These are phyloP conservation scores for Phytophthora parvispora DNA, from an alignment of 352 stramenopile genomes.

Conservation along the genomic window DNA sequence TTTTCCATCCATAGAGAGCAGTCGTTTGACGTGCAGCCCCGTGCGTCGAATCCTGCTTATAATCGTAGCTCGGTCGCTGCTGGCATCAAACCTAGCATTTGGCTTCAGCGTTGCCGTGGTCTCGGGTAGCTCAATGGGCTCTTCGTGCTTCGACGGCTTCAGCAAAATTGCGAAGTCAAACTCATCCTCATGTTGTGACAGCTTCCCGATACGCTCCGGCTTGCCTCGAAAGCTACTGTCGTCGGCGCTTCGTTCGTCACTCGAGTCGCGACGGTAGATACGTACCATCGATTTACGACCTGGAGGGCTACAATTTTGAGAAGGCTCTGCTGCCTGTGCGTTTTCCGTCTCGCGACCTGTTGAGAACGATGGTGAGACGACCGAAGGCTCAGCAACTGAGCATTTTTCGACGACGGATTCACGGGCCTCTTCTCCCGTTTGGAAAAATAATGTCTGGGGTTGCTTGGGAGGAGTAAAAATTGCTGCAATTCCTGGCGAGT, in stretches of 20 bases:
- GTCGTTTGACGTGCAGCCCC: constrained; percentile 75
- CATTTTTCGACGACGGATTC: constrained; percentile 20
- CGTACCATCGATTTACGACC: constrained; percentile 5
- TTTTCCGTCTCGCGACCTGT: constrained; percentile 5
- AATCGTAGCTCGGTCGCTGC: constrained; percentile 45
- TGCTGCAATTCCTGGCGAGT: background rate
- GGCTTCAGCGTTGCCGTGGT: constrained; percentile 20
- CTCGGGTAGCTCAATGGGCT: constrained; percentile 53
- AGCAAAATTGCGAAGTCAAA: constrained; percentile 90
- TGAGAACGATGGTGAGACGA: constrained; percentile 4
- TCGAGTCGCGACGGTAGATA: constrained; percentile 4
- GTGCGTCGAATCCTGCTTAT: constrained; percentile 66
- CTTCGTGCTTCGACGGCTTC: constrained; percentile 77
- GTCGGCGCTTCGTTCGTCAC: constrained; percentile 20
- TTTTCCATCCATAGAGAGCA: constrained; percentile 79
- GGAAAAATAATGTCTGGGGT: constrained; percentile 33
- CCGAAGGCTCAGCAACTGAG: constrained; percentile 16
- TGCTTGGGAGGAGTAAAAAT: constrained; percentile 18
- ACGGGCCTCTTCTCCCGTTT: constrained; percentile 16
- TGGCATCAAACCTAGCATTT: constrained; percentile 11
- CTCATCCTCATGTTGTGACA: constrained; percentile 77
- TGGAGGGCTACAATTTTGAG: background rate
- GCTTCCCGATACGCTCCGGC: constrained; percentile 60
- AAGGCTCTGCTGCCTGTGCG: background rate
- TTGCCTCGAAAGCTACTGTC: constrained; percentile 13